Conservation (phyloP, 2,329 filamentous ascomycete genomes). For the Lithohypha guttulata region DNA sequence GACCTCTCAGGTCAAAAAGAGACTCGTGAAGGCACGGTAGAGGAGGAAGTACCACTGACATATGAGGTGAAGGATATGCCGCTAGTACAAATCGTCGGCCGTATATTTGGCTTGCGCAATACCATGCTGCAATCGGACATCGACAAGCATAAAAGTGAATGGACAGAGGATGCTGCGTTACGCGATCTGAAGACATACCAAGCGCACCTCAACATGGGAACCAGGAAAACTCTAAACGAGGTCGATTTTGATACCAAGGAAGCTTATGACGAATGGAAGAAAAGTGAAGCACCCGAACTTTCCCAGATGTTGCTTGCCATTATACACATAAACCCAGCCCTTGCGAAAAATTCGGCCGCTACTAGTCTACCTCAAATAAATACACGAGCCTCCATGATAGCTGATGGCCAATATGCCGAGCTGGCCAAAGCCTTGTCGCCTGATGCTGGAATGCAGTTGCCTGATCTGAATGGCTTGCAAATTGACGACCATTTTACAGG, state of each 20-base stretch:
- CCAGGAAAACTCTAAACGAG: conserved; percentile 61
- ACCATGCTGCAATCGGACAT: conserved; percentile 79
- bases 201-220: conserved; percentile 70
- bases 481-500: conserved; percentile 33
- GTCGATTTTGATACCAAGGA: conserved; percentile 88
- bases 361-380: conserved; percentile 49
- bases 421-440: conserved; percentile 37
- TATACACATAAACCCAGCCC: conserved; percentile 70
- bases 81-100: conserved; percentile 75
- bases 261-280: conserved; percentile 82
- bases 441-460: conserved; percentile 49
- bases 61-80: conserved; percentile 97
- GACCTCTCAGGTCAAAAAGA: conserved; percentile 58
- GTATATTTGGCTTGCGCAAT: conserved; percentile 70
- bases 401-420: conserved; percentile 36
- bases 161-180: conserved; percentile 86
- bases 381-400: conserved; percentile 28
- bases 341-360: conserved; percentile 63
- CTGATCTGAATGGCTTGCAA: conserved; percentile 53
- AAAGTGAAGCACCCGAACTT: conserved; percentile 72
- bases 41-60: conserved; percentile 71
- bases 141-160: conserved; percentile 64
- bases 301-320: conserved; percentile 92
- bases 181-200: conserved; percentile 91
- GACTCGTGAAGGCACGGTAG: conserved; percentile 49